These are phyloP conservation scores for Quercus cerris DNA, from an alignment of 306 rosid genomes.

Conservation along the genomic window DNA sequence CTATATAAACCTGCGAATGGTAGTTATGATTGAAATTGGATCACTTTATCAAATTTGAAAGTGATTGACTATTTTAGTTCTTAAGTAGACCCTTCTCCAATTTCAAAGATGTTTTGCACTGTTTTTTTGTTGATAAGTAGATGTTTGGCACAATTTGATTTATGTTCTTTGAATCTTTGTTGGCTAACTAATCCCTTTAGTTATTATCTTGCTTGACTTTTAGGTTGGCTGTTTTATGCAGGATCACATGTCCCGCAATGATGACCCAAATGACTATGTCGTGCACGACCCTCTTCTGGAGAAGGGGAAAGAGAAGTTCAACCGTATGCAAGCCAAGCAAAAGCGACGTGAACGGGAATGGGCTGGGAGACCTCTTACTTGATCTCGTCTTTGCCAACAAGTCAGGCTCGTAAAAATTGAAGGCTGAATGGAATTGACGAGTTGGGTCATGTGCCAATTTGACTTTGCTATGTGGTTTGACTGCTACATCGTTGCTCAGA, in stretches of 20 bases:
- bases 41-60: not conserved
- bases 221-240: constrained; percentile 22
- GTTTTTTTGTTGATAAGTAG: too few species aligned
- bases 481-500: not conserved
- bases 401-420: constrained; percentile 1
- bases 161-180: not conserved
- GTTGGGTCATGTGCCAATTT: not conserved
- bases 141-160: not conserved
- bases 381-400: constrained; percentile 4
- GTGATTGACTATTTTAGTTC: not conserved
- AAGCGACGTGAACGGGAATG: constrained; percentile 56
- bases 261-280: constrained; percentile 79
- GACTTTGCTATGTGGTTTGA: not conserved
- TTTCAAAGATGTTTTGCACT: not conserved
- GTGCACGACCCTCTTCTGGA: constrained; percentile 92
- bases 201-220: not conserved
- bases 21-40: not conserved
- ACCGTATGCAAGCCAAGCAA: constrained; percentile 87
- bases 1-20: not conserved
- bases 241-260: constrained; percentile 88
- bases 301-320: constrained; percentile 93
- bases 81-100: not conserved
- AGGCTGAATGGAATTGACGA: not conserved
- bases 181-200: not conserved
- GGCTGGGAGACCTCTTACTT: constrained; percentile 62